Evolutionary conservation across 192 early-diverging fungal species (phyloP).

Genomic region (Backusella luteola): DNA sequence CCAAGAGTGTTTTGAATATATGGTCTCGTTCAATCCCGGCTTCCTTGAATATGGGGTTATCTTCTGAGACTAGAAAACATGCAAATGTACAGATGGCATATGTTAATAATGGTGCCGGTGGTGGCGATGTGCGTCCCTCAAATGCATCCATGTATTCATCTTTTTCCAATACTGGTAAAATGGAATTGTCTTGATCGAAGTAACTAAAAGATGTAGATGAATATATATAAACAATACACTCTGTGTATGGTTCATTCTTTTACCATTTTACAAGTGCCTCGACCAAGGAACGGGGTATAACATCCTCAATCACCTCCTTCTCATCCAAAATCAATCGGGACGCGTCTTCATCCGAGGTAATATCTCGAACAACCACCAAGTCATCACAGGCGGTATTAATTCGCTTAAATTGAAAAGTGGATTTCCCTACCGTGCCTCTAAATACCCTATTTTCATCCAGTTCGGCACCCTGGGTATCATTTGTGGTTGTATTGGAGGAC

Average conservation of each 20-base stretch:
- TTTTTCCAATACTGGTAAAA: slow-evolving; percentile 24
- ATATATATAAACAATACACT: not conserved
- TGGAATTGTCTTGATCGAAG: slow-evolving; percentile 14
- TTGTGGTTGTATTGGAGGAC: not conserved
- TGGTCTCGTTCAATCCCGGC: not conserved
- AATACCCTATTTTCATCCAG: not conserved
- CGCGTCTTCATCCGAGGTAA: not conserved
- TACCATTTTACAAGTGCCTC: slow-evolving; percentile 5
- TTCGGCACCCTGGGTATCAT: not conserved
- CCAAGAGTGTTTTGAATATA: slow-evolving; percentile 10
- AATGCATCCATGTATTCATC: slow-evolving; percentile 19
- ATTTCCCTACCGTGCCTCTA: not conserved
- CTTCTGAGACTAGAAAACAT: slow-evolving; percentile 4
- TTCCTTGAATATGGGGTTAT: slow-evolving; percentile 15
- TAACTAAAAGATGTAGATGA: slow-evolving; percentile 6
- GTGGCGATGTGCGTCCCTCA: not conserved
- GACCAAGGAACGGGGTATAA: slow-evolving; percentile 14
- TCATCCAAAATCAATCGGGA: not conserved
- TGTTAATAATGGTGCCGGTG: slow-evolving; percentile 12
- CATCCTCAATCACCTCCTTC: slow-evolving; percentile 1
- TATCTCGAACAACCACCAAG: slow-evolving; percentile 25
- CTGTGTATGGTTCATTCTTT: not conserved
- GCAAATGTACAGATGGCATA: slow-evolving; percentile 23
- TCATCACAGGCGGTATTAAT: slow-evolving; percentile 22
- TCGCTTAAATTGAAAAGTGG: slow-evolving; percentile 5